phyloP scores from a whole-genome alignment of 2,329 filamentous ascomycete species.

The Neopestalotiopsis rosae region DNA sequence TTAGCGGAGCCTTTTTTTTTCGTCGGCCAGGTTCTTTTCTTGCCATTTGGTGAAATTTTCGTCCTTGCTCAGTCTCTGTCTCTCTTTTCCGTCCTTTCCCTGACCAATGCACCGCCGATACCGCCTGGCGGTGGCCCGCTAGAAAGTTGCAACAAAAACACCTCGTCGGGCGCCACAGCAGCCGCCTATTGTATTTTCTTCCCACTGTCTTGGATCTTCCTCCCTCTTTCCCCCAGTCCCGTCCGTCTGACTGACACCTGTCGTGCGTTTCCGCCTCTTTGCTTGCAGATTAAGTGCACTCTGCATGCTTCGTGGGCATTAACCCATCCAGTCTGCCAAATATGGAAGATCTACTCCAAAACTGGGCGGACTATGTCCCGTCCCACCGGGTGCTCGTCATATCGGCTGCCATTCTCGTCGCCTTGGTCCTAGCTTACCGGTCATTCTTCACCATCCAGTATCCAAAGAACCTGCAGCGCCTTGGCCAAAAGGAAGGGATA shows the following conservation, averaged over 20 bases:
- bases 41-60: no score
- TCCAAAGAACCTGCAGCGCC: slow-evolving; percentile 25
- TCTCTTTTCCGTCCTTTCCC: neutral
- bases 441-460: slow-evolving; percentile 25
- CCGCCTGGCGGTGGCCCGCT: slow-evolving; percentile 3
- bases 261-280: neutral
- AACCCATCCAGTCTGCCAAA: neutral
- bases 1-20: neutral
- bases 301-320: neutral
- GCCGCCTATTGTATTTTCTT: neutral
- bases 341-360: slow-evolving; percentile 7
- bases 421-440: slow-evolving; percentile 5
- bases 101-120: slow-evolving; percentile 9
- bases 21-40: neutral
- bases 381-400: slow-evolving; percentile 10
- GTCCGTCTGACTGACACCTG: neutral
- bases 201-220: neutral
- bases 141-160: neutral
- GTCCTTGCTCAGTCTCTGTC: neutral
- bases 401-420: neutral
- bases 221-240: neutral
- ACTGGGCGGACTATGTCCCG: neutral
- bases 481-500: slow-evolving; percentile 23
- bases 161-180: slow-evolving; percentile 3
- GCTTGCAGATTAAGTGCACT: neutral